Conservation (phyloP, 257 asterid genomes). For the Plectranthus barbatus region DNA sequence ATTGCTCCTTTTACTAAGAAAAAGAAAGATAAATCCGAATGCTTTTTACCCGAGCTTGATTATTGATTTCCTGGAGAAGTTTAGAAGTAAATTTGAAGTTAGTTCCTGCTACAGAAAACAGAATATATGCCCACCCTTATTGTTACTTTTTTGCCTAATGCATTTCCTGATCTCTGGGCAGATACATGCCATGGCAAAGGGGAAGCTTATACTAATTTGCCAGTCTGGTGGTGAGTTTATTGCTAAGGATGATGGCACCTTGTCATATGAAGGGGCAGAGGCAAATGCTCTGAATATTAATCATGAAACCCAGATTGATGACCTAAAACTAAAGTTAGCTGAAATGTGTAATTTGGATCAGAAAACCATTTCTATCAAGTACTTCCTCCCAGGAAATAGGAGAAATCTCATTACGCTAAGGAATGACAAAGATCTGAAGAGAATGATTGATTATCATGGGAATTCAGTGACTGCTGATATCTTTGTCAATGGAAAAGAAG, state of each 20-base stretch:
- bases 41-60: too few species aligned
- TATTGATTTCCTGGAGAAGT: too few species aligned
- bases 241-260: conserved; percentile 55
- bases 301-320: conserved; percentile 50
- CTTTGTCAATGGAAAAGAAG: conserved; percentile 60
- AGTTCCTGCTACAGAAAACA: not conserved
- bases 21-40: too few species aligned
- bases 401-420: conserved; percentile 68
- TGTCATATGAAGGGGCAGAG: conserved; percentile 76
- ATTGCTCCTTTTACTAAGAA: too few species aligned
- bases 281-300: conserved; percentile 76
- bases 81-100: not conserved
- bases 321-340: conserved; percentile 67
- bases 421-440: conserved; percentile 66
- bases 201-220: conserved; percentile 83
- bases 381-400: conserved; percentile 86
- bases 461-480: conserved; percentile 80
- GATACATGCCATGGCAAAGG: conserved; percentile 67
- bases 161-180: conserved; percentile 25
- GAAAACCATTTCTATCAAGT: conserved; percentile 59
- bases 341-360: conserved; percentile 69
- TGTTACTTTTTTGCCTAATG: conserved; percentile 9
- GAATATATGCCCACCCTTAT: not conserved
- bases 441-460: conserved; percentile 81
- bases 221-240: conserved; percentile 81